phyloP scores from a whole-genome alignment of 257 asterid genomes.

The Orobanche coerulescens region DNA sequence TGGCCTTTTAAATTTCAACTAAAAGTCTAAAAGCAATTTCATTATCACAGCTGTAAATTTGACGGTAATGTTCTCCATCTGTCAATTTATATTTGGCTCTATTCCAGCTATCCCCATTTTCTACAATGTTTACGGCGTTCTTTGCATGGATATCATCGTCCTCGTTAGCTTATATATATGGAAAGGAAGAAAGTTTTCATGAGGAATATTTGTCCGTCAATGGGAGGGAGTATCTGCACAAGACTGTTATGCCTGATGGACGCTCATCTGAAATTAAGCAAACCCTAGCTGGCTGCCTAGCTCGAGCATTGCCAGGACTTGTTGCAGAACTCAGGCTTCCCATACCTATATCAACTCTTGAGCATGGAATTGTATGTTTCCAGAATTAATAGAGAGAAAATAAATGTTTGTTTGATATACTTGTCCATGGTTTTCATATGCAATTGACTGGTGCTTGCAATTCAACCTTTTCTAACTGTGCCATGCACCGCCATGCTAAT shows the following conservation, averaged over 20 bases:
- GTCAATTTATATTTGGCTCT: slow-evolving; percentile 11
- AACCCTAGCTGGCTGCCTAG: slow-evolving; percentile 73
- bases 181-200: slow-evolving; percentile 56
- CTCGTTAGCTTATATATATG: slow-evolving; percentile 84
- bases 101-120: slow-evolving; percentile 80
- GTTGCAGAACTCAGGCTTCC: slow-evolving; percentile 74
- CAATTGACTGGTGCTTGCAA: background rate
- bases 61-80: slow-evolving; percentile 5
- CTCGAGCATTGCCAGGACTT: slow-evolving; percentile 83
- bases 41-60: background rate
- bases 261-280: slow-evolving; percentile 73
- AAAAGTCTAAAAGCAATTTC: background rate
- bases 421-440: background rate
- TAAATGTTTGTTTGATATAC: background rate
- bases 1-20: background rate
- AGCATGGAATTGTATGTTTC: slow-evolving; percentile 66
- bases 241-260: slow-evolving; percentile 53
- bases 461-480: background rate
- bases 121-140: slow-evolving; percentile 72
- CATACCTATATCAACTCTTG: slow-evolving; percentile 65
- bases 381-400: background rate
- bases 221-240: slow-evolving; percentile 79
- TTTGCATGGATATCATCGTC: slow-evolving; percentile 86
- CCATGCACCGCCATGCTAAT: background rate
- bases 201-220: slow-evolving; percentile 63